These are phyloP conservation scores for Phytophthora colocasiae DNA, from an alignment of 352 stramenopile species.

Conservation along the genomic window DNA sequence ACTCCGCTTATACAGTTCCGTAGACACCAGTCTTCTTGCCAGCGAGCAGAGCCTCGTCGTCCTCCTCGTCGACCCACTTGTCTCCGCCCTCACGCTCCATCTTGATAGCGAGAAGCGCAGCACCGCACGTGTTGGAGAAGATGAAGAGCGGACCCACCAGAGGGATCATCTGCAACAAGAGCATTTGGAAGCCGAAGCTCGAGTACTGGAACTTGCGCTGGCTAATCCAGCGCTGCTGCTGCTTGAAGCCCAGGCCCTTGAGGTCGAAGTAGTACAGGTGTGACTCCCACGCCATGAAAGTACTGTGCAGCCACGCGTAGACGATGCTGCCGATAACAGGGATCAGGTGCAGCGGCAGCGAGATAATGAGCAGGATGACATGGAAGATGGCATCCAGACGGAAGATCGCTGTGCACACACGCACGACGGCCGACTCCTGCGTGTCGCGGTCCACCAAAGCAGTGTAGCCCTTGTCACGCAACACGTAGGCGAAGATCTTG, in stretches of 20 bases:
- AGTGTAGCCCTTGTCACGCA: constrained; percentile 45
- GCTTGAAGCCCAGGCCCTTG: constrained; percentile 48
- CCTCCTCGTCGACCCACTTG: constrained; percentile 36
- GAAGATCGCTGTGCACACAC: constrained; percentile 51
- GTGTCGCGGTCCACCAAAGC: constrained; percentile 40
- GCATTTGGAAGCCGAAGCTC: constrained; percentile 59
- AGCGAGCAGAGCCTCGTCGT: constrained; percentile 27
- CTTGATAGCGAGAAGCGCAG: constrained; percentile 59
- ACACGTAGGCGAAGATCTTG: constrained; percentile 64
- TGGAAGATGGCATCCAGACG: constrained; percentile 53
- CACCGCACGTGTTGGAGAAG: constrained; percentile 73
- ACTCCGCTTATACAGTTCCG: constrained; percentile 30
- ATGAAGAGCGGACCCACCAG: constrained; percentile 60
- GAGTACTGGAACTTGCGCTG: constrained; percentile 54
- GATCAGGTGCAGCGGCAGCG: constrained; percentile 68
- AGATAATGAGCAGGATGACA: constrained; percentile 55
- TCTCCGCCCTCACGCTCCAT: constrained; percentile 55
- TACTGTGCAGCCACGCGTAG: constrained; percentile 69
- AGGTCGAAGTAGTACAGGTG: constrained; percentile 71
- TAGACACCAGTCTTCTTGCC: constrained; percentile 29
- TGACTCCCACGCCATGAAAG: constrained; percentile 62
- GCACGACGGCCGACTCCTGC: constrained; percentile 44
- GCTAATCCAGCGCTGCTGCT: constrained; percentile 56
- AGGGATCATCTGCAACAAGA: constrained; percentile 69
- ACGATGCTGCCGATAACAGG: constrained; percentile 56